These are phyloP conservation scores for Solanum ahanhuiri DNA, from an alignment of 257 asterid genomes.

Conservation along the genomic window DNA sequence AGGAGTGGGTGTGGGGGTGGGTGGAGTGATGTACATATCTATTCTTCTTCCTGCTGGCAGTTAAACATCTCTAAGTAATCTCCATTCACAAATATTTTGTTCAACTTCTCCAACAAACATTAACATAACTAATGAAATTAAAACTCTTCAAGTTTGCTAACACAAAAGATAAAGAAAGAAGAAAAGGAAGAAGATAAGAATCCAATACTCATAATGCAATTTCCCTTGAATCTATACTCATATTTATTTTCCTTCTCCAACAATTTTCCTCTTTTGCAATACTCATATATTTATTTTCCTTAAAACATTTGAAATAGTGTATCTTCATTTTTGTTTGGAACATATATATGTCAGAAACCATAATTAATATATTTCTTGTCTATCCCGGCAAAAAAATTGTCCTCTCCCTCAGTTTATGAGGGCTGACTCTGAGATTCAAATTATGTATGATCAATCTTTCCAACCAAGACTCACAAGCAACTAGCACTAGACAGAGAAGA, in stretches of 20 bases:
- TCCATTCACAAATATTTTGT: not conserved
- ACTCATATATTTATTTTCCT: not conserved
- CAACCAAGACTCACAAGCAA: not conserved
- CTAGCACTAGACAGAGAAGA: not conserved
- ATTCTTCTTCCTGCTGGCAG: not conserved
- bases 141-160: not conserved
- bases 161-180: not conserved
- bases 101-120: not conserved
- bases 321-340: not conserved
- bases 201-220: not conserved
- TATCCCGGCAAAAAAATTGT: not conserved
- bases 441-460: not conserved
- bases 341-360: not conserved
- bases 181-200: not conserved
- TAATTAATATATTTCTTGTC: not conserved
- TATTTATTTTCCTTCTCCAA: not conserved
- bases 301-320: not conserved
- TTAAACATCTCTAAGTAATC: not conserved
- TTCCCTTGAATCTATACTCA: not conserved
- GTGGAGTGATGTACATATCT: too few species aligned
- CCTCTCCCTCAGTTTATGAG: not conserved
- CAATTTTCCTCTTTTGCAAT: not conserved
- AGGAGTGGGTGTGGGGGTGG: not conserved
- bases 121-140: not conserved
- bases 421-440: not conserved